Base-by-base conservation (phyloP, 495 filamentous ascomycete genomes). In the Penicillium robsamsonii region DNA sequence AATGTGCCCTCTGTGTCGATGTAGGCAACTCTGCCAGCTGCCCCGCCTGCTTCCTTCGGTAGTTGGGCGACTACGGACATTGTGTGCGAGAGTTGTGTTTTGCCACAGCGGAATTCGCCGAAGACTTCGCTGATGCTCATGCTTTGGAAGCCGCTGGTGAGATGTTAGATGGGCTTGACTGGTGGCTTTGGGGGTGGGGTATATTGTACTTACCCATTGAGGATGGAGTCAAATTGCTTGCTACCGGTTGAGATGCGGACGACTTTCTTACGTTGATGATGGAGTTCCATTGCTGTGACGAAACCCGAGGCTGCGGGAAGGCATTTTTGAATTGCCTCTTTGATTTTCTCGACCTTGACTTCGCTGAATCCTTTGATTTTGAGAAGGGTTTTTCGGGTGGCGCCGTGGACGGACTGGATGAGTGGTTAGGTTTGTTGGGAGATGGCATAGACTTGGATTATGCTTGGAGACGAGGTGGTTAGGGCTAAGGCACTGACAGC, bases 1-100 rank as follows among this genome's bases (percentile, higher is more conserved):
- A 91, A 92, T 0, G 88, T 91, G 18, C 88, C 88, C 65, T 92
- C 88, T 4, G 88, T 91, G 60, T 92, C 86, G 64, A 92, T 90
- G 61, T 89, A 91, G 35, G 88, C 88, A 40, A 89, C 88, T 63
- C 90, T 91, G 27, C 88, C 88, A 62, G 86, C 85, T 9, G 86
- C 88, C 9, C 88, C 88, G 27, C 88, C 88, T 66, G 87, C 80
- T 31, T 87, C 84, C 66, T 79, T 73, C 7, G 72, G 70, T 9
- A 75, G 57, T 59, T 86, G 85, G 11, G 84, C 82, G 27, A 90
- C 77, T 13, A 88, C 81, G 33, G 88, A 84, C 80, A 88, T 88
- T 6, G 84, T 87, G 71, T 86, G 81, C 13, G 78, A 82, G 22
- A 87, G 72, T 66, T 88, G 84, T 31, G 87, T 90, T 72, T 92